A percentile compares a stretch with the other conserved stretches of the same genome.
Evolutionary conservation across 257 asterid species (phyloP).

Genomic region (Solanum verrucosum): DNA sequence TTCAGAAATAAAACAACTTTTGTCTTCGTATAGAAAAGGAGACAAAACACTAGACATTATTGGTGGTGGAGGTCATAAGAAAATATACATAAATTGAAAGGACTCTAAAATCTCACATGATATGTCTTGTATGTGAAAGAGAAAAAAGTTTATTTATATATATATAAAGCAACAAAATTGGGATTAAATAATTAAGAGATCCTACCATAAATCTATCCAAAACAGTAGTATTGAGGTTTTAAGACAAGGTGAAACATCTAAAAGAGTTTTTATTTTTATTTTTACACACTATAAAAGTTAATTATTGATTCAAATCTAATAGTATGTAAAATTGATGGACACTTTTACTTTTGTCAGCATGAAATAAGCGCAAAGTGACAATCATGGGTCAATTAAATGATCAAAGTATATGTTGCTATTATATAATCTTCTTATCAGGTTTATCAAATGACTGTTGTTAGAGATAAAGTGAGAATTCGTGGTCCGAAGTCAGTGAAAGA

Average conservation of each 20-base stretch:
- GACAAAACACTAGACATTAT: neutral
- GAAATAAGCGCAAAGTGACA: neutral
- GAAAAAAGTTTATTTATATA: neutral
- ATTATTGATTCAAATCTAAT: neutral
- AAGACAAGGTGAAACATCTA: neutral
- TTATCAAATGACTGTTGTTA: too few relatives aligned
- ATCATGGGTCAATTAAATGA: neutral
- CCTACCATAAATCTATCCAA: neutral
- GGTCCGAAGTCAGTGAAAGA: too few relatives aligned
- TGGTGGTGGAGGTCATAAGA: slow-evolving; percentile 12
- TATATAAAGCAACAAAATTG: neutral
- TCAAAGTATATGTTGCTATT: neutral
- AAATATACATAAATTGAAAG: slow-evolving; percentile 9
- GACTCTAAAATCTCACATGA: slow-evolving; percentile 19
- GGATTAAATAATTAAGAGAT: neutral
- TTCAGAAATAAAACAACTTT: neutral
- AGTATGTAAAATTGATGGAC: neutral
- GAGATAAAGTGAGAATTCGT: neutral
- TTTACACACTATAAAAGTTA: neutral
- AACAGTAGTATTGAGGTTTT: neutral
- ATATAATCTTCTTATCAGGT: too few relatives aligned
- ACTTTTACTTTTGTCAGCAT: neutral
- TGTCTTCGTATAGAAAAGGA: neutral
- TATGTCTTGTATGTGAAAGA: slow-evolving; percentile 6
- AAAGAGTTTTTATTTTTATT: too few relatives aligned